Conservation (phyloP, 1,284 basidiomycete genomes). For the Cryptococcus sp. region DNA sequence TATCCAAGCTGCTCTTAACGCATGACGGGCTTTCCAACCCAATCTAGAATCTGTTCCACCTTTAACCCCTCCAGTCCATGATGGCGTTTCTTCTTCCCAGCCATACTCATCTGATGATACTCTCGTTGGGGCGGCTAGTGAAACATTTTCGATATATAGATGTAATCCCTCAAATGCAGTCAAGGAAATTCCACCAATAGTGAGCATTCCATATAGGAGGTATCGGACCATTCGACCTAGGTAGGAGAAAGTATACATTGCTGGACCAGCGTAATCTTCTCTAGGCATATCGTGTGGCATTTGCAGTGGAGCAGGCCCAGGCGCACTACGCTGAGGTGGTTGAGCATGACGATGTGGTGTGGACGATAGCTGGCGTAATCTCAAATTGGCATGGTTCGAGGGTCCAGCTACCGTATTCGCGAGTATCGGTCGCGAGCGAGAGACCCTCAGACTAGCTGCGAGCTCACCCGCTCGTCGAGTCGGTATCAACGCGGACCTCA, state of each 20-base stretch:
- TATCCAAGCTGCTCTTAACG: conserved; percentile 71
- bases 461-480: too few relatives aligned
- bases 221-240: conserved; percentile 37
- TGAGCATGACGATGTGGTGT: background rate
- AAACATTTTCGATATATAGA: conserved; percentile 64
- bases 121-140: conserved; percentile 51
- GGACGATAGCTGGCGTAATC: too few relatives aligned
- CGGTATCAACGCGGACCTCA: too few relatives aligned
- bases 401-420: too few relatives aligned
- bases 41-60: conserved; percentile 72
- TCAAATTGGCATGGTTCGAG: too few relatives aligned
- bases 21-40: conserved; percentile 62
- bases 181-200: conserved; percentile 45
- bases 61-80: conserved; percentile 64
- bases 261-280: conserved; percentile 40
- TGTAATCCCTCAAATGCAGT: conserved; percentile 61
- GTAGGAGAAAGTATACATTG: conserved; percentile 38
- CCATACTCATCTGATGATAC: conserved; percentile 59
- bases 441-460: too few relatives aligned
- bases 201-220: conserved; percentile 31
- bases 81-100: conserved; percentile 66
- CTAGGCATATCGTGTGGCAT: background rate
- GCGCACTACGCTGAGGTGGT: background rate
- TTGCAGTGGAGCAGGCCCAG: background rate
- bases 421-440: too few relatives aligned